A percentile compares a stretch with the other conserved stretches of the same genome.
phyloP scores from a whole-genome alignment of 2,329 filamentous ascomycete genomes.

The Sclerotinia trifoliorum region DNA sequence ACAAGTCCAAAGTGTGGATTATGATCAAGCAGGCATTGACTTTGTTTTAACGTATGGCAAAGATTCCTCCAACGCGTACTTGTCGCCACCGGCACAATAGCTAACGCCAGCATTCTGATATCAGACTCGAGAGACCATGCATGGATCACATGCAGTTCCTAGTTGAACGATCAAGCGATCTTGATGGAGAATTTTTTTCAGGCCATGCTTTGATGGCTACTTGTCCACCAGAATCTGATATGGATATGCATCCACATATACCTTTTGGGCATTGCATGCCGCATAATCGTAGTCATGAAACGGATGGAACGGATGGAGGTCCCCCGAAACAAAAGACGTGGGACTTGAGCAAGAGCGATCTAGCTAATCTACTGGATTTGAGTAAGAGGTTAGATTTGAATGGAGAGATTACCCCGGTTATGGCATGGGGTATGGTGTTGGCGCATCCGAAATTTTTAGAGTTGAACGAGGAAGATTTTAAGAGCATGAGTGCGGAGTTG shows the following conservation, averaged over 20 bases:
- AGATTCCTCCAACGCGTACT: slow-evolving; percentile 59
- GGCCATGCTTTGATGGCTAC: slow-evolving; percentile 94
- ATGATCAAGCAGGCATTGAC: slow-evolving; percentile 82
- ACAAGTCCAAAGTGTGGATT: slow-evolving; percentile 54
- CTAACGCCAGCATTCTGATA: slow-evolving; percentile 43
- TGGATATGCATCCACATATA: slow-evolving; percentile 50
- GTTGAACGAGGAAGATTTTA: slow-evolving; percentile 67
- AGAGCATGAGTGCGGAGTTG: slow-evolving; percentile 69
- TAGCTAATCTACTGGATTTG: slow-evolving; percentile 79
- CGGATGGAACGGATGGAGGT: background rate
- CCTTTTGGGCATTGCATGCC: slow-evolving; percentile 50
- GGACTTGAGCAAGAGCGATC: slow-evolving; percentile 71
- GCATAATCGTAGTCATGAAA: slow-evolving; percentile 19
- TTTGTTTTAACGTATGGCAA: slow-evolving; percentile 84
- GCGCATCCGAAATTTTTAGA: slow-evolving; percentile 67
- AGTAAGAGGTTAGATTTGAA: slow-evolving; percentile 80
- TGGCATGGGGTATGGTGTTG: slow-evolving; percentile 85
- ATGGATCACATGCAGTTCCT: slow-evolving; percentile 87
- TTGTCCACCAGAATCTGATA: slow-evolving; percentile 62
- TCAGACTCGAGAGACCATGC: slow-evolving; percentile 86
- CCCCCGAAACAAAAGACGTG: slow-evolving; percentile 60
- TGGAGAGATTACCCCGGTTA: slow-evolving; percentile 90
- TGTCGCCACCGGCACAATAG: slow-evolving; percentile 62
- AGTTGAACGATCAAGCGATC: slow-evolving; percentile 57
- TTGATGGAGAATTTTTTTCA: slow-evolving; percentile 64